These are phyloP conservation scores for Penicillium brasilianum DNA, from an alignment of 2,329 filamentous ascomycete species.

Conservation along the genomic window DNA sequence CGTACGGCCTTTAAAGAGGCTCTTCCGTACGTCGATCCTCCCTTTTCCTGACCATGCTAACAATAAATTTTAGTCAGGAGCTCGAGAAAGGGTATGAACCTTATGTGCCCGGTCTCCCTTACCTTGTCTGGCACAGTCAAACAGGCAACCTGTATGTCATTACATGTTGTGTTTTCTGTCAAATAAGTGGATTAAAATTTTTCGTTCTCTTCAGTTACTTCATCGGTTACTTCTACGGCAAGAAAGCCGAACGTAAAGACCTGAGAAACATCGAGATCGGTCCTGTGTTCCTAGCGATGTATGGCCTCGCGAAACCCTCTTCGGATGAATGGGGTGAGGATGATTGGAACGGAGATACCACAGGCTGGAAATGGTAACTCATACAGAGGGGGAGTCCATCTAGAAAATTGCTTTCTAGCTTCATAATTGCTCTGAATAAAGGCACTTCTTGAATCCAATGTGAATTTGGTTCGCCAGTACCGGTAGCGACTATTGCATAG, in stretches of 20 bases:
- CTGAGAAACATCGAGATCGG: conserved; percentile 10
- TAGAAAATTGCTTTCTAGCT: conserved; percentile 8
- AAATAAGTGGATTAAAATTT: conserved; percentile 14
- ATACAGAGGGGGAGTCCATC: conserved; percentile 7
- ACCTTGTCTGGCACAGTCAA: conserved; percentile 12
- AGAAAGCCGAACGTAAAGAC: conserved; percentile 11
- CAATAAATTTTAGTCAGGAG: conserved; percentile 14
- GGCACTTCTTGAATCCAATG: conserved; percentile 3
- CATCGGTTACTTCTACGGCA: conserved; percentile 16
- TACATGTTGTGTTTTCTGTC: conserved; percentile 13
- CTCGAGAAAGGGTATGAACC: conserved; percentile 18
- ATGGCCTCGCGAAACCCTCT: conserved; percentile 15
- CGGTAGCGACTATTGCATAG: conserved; percentile 7
- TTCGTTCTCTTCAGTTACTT: conserved; percentile 16
- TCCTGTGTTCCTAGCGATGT: conserved; percentile 11
- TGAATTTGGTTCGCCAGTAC: conserved; percentile 3
- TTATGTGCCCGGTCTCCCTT: conserved; percentile 13
- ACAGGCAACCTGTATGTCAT: conserved; percentile 16
- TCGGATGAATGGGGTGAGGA: conserved; percentile 16
- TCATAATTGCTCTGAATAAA: conserved; percentile 5
- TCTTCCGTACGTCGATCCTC: conserved; percentile 19
- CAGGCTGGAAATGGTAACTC: conserved; percentile 19
- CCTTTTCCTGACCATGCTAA: conserved; percentile 17
- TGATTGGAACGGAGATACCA: conserved; percentile 14
- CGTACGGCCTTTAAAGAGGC: conserved; percentile 16